A percentile compares a stretch with the other conserved stretches of the same genome.
These are phyloP conservation scores for Xylariales sp. DNA, from an alignment of 2,329 filamentous ascomycete genomes.

Conservation along the genomic window DNA sequence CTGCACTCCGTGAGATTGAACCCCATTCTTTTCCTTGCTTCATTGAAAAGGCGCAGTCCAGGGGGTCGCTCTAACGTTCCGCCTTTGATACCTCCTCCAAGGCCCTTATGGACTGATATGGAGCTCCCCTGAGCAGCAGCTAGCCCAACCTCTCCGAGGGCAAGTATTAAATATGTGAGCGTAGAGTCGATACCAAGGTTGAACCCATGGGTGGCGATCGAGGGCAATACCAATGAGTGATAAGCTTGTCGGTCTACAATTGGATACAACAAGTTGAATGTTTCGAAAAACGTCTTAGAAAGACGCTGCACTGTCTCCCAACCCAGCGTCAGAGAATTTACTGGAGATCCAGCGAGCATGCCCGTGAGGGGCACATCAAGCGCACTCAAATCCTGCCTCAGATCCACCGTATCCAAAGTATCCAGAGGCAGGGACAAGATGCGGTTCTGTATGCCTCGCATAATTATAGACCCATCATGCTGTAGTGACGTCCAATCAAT, in stretches of 20 bases:
- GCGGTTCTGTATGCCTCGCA: constrained; percentile 22
- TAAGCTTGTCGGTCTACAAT: constrained; percentile 55
- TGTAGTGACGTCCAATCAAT: constrained; percentile 27
- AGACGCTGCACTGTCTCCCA: constrained; percentile 46
- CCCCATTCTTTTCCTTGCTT: constrained; percentile 55
- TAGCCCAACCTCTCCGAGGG: constrained; percentile 54
- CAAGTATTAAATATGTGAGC: constrained; percentile 52
- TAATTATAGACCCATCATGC: constrained; percentile 29
- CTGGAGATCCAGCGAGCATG: constrained; percentile 8
- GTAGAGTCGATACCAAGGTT: constrained; percentile 45
- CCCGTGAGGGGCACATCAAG: background rate
- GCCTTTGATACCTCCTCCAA: constrained; percentile 48
- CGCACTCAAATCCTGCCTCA: too few relatives aligned
- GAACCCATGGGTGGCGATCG: constrained; percentile 43
- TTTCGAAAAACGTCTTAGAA: constrained; percentile 53
- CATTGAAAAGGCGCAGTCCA: constrained; percentile 57
- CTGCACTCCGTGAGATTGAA: constrained; percentile 51
- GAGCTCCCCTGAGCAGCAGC: constrained; percentile 43
- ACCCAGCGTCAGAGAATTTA: constrained; percentile 26
- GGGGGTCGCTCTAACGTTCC: constrained; percentile 46
- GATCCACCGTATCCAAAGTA: constrained; percentile 14
- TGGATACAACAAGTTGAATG: constrained; percentile 54
- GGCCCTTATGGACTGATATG: constrained; percentile 36
- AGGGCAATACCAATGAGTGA: constrained; percentile 38
- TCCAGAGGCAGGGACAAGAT: constrained; percentile 9